phyloP scores from a whole-genome alignment of 2,329 filamentous ascomycete species.

The Paecilomyces variotii region DNA sequence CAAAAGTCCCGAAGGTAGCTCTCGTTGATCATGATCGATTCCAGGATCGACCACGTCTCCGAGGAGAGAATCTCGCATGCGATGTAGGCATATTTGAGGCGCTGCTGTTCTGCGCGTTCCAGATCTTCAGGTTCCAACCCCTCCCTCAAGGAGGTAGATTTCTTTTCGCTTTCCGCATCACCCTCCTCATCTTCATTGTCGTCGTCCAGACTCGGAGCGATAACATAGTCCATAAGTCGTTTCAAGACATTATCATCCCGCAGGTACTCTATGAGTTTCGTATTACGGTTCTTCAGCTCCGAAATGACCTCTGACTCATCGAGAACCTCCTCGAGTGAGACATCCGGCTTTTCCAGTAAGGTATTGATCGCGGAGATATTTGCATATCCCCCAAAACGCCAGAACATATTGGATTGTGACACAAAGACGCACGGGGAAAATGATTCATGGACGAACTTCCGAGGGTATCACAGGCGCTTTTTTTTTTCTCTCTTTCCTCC shows the following conservation, averaged over 20 bases:
- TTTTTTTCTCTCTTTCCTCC: not conserved
- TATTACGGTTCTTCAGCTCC: conserved; percentile 96
- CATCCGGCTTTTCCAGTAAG: conserved; percentile 90
- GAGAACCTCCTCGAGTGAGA: conserved; percentile 89
- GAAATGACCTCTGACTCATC: conserved; percentile 95
- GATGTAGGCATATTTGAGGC: conserved; percentile 88
- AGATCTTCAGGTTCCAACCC: conserved; percentile 33
- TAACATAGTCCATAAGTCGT: conserved; percentile 82
- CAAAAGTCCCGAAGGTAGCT: conserved; percentile 76
- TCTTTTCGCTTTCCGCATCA: conserved; percentile 42
- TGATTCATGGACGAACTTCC: conserved; percentile 24
- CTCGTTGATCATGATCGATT: conserved; percentile 80
- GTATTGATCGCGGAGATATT: conserved; percentile 94
- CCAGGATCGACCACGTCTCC: conserved; percentile 94
- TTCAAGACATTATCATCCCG: conserved; percentile 79
- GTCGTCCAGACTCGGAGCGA: conserved; percentile 57
- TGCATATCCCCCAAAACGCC: conserved; percentile 98
- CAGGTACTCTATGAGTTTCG: conserved; percentile 92
- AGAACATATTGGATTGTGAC: conserved; percentile 74
- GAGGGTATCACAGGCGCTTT: conserved; percentile 2
- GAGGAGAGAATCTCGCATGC: conserved; percentile 89
- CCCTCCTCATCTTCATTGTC: conserved; percentile 47
- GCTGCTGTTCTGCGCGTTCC: conserved; percentile 80
- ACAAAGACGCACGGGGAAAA: conserved; percentile 18
- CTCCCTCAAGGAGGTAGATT: conserved; percentile 24